Conservation (phyloP, 2,329 filamentous ascomycete species). For the Fusarium succisae region DNA sequence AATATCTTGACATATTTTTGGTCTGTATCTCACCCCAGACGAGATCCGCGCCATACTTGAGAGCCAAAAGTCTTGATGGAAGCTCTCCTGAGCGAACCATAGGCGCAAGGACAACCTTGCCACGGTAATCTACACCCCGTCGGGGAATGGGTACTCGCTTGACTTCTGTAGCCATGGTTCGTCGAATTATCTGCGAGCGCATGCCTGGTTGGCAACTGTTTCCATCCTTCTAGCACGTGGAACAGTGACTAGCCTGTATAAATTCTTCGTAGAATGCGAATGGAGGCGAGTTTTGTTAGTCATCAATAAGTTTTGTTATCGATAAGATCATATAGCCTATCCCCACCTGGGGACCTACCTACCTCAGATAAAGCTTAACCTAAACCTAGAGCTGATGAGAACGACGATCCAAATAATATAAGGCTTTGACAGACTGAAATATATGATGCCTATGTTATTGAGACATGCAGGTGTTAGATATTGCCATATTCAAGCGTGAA, state of each 20-base stretch:
- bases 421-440: neutral
- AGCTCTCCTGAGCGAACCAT: slow-evolving; percentile 99
- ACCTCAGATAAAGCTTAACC: neutral
- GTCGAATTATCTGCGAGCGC: slow-evolving; percentile 50
- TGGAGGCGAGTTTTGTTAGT: slow-evolving; percentile 33
- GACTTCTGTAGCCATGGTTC: slow-evolving; percentile 66
- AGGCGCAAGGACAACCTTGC: slow-evolving; percentile 92
- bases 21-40: slow-evolving; percentile 78
- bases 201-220: slow-evolving; percentile 39
- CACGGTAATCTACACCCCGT: slow-evolving; percentile 91
- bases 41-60: slow-evolving; percentile 95
- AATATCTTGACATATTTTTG: neutral
- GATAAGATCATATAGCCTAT: slow-evolving; percentile 19
- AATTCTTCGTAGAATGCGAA: slow-evolving; percentile 19
- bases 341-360: neutral
- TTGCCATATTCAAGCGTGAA: neutral
- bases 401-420: neutral
- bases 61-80: slow-evolving; percentile 84
- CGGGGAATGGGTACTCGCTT: slow-evolving; percentile 84
- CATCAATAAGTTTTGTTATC: slow-evolving; percentile 34
- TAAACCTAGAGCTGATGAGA: neutral
- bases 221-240: slow-evolving; percentile 1
- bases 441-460: neutral
- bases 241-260: slow-evolving; percentile 14
- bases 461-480: neutral